Evolutionary conservation across 2,329 filamentous ascomycete genomes (phyloP).

Genomic region (Sporothrix phasma): DNA sequence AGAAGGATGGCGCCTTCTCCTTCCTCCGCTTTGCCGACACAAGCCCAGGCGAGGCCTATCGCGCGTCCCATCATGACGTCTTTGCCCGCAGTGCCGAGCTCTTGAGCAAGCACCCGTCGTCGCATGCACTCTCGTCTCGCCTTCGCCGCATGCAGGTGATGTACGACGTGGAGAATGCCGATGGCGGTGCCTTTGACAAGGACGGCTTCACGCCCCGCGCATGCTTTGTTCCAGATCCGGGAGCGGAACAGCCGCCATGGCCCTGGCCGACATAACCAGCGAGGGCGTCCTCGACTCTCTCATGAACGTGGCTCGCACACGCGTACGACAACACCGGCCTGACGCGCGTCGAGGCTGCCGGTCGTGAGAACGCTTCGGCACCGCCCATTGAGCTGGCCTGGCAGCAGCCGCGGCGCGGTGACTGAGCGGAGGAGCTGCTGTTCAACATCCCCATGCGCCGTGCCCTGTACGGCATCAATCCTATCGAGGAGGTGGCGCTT

Average conservation of each 20-base stretch:
- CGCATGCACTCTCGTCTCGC: slow-evolving; percentile 25
- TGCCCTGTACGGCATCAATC: slow-evolving; percentile 57
- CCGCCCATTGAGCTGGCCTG: slow-evolving; percentile 77
- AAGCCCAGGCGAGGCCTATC: slow-evolving; percentile 62
- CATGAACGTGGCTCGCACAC: slow-evolving; percentile 64
- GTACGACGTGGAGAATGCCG: slow-evolving; percentile 53
- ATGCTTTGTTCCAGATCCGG: slow-evolving; percentile 73
- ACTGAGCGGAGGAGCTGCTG: slow-evolving; percentile 62
- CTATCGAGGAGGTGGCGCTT: slow-evolving; percentile 60
- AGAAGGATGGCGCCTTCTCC: slow-evolving; percentile 61
- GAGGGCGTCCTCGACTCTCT: slow-evolving; percentile 66
- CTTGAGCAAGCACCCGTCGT: slow-evolving; percentile 36
- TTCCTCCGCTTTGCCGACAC: slow-evolving; percentile 81
- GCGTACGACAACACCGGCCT: slow-evolving; percentile 62
- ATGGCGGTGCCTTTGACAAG: slow-evolving; percentile 20
- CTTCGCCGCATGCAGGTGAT: slow-evolving; percentile 56
- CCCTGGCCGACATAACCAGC: slow-evolving; percentile 57
- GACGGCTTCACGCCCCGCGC: slow-evolving; percentile 57
- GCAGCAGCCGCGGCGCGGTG: slow-evolving; percentile 52
- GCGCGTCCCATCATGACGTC: slow-evolving; percentile 57
- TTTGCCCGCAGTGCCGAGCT: slow-evolving; percentile 56
- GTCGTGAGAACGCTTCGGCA: slow-evolving; percentile 66
- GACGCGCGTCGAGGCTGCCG: slow-evolving; percentile 69
- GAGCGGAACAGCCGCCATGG: slow-evolving; percentile 55
- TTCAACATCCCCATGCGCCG: slow-evolving; percentile 73